Conservation (phyloP, 176 grass and related monocot species). For the Leersia perrieri region DNA sequence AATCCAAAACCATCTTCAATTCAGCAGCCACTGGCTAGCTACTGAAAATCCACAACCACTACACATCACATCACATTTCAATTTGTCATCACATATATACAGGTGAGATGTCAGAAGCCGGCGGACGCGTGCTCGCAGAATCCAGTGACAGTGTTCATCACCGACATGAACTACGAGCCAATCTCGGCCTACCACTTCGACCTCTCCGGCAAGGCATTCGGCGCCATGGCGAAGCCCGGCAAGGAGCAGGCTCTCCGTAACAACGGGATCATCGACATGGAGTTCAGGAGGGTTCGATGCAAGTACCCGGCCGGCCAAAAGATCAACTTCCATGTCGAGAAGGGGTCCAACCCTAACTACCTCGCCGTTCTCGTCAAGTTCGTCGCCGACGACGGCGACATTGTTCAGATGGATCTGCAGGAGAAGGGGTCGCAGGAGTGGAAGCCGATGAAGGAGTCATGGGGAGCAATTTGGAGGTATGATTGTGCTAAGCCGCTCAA, state of each 20-base stretch:
- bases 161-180: slow-evolving; percentile 69
- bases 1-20: too few relatives aligned
- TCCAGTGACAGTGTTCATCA: slow-evolving; percentile 51
- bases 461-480: slow-evolving; percentile 81
- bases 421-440: slow-evolving; percentile 17
- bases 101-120: slow-evolving; percentile 48
- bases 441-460: slow-evolving; percentile 48
- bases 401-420: slow-evolving; percentile 56
- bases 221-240: slow-evolving; percentile 53
- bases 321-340: slow-evolving; percentile 69
- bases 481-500: slow-evolving; percentile 22
- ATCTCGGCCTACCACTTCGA: slow-evolving; percentile 68
- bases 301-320: slow-evolving; percentile 44
- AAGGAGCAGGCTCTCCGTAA: slow-evolving; percentile 42
- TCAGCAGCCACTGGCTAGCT: too few relatives aligned
- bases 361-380: slow-evolving; percentile 61
- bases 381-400: slow-evolving; percentile 57
- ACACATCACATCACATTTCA: too few relatives aligned
- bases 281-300: slow-evolving; percentile 71
- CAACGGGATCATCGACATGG: slow-evolving; percentile 54
- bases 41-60: too few relatives aligned
- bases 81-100: not conserved
- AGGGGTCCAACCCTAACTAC: slow-evolving; percentile 57
- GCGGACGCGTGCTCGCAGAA: slow-evolving; percentile 40
- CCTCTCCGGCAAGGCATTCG: slow-evolving; percentile 67